Base-by-base conservation (phyloP, 768 basidiomycete species). In the Boletales sp. region DNA sequence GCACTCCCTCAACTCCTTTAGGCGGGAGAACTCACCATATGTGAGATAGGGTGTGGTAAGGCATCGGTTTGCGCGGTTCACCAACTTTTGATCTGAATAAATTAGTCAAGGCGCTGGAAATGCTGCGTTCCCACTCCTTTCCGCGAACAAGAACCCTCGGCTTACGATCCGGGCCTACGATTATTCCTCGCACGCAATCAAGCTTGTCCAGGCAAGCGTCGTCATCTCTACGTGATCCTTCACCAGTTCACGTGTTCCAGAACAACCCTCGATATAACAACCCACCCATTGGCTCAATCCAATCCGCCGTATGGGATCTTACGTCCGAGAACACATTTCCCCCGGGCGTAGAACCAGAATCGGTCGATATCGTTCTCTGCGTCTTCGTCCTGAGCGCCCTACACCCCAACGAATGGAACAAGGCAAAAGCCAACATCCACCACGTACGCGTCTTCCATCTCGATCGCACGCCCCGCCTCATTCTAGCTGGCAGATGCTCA, bases 331-430 rank as follows among this genome's bases (percentile, higher is more conserved):
- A 34, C 14, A 72, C 74, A 0, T 73, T 91, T 0, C 90, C 92
- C 1, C 72, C 77, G 1, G 80, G 78, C 13, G 62, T 97, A 15
- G 69, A 72, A 30, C 82, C 83, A 9, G 80, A 71, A 15, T 82
- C 79, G n/a, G 85, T 94, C 12, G 93, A 99, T 61, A 83, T 98
- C 36, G 74, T 90, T 29, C 82, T 94, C n/a, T 79, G 97, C 47
- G 87, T 99, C 31, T 99, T 95, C 61, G 94, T 98, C 17, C 70
- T 98, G 51, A 92, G 89, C 47, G 97, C 97, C 0, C 73, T 99
- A 21, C 93, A 97, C 62, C 97, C 97, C 2, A 71, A 81, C 44
- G 97, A 99, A 74, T 99, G 97, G 97, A 69, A 70, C 2, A 78
- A 75, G 37, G 94, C 94, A 2, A 74, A 97, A 30, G 69, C 77